Conservation (phyloP, 2,329 filamentous ascomycete genomes). For the Phaeophleospora eucalypticola region DNA sequence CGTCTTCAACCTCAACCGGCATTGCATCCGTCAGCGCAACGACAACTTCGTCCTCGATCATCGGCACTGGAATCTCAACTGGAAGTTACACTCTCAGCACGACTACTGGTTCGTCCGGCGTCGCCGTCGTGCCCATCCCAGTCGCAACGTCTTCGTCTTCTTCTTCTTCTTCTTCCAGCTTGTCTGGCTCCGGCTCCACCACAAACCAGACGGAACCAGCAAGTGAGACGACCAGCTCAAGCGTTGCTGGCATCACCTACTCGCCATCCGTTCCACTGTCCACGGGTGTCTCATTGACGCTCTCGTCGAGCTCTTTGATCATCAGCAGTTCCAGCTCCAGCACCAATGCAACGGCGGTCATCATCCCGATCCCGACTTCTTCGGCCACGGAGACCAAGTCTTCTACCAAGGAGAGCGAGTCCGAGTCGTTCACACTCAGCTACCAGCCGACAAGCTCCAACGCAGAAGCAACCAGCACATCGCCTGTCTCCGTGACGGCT, state of each 20-base stretch:
- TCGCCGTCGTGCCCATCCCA: constrained; percentile 23
- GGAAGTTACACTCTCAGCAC: constrained; percentile 18
- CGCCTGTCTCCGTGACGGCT: neutral
- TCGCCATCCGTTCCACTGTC: constrained; percentile 17
- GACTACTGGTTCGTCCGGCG: constrained; percentile 14
- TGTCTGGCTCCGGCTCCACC: constrained; percentile 17
- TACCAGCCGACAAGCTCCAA: constrained; percentile 7
- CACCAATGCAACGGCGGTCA: neutral
- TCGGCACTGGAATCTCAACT: constrained; percentile 11
- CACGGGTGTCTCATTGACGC: constrained; percentile 13
- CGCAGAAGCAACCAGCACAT: constrained; percentile 9
- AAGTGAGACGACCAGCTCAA: constrained; percentile 9
- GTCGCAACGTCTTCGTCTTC: constrained; percentile 14
- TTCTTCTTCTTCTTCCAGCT: constrained; percentile 8
- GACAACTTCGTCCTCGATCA: constrained; percentile 1
- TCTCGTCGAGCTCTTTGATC: constrained; percentile 5
- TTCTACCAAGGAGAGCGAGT: neutral
- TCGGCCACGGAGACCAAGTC: constrained; percentile 1
- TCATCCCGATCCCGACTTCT: neutral
- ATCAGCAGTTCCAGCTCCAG: constrained; percentile 2
- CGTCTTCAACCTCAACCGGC: constrained; percentile 10
- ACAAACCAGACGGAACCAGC: constrained; percentile 1
- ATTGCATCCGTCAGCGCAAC: constrained; percentile 17
- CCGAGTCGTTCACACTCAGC: constrained; percentile 5
- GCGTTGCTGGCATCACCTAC: constrained; percentile 4